A percentile compares a stretch with the other conserved stretches of the same genome.
Conservation (phyloP, 2,329 filamentous ascomycete genomes). For the Scedosporium boydii region DNA sequence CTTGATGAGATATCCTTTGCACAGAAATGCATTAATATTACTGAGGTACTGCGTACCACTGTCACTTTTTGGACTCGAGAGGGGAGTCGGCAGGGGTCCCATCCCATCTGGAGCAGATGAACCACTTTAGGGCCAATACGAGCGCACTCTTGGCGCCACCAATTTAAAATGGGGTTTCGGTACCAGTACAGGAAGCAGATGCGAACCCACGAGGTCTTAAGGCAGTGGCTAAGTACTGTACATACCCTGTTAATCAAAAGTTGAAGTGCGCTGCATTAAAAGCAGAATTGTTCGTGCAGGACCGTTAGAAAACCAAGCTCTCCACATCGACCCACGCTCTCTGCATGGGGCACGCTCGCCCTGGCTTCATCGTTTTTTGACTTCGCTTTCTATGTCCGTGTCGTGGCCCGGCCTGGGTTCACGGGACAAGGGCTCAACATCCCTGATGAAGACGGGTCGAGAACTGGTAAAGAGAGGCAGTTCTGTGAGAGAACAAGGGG, state of each 20-base stretch:
- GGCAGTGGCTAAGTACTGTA: neutral
- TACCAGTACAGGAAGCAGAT: neutral
- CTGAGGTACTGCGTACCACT: neutral
- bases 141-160: neutral
- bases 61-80: neutral
- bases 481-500: no score
- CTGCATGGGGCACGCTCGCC: neutral
- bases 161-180: neutral
- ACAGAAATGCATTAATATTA: neutral
- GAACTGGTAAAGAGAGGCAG: no score
- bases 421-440: no score
- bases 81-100: neutral
- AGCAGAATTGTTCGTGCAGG: neutral
- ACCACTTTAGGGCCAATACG: neutral
- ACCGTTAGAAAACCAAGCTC: neutral
- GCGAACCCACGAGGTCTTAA: neutral
- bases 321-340: neutral
- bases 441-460: no score
- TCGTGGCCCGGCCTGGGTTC: neutral
- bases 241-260: neutral
- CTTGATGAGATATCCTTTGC: neutral
- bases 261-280: no score
- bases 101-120: neutral
- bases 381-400: neutral
- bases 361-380: neutral